Percentiles rank a stretch among this genome's conserved stretches.
Conservation (phyloP, 2,329 filamentous ascomycete genomes). For the Pseudomassariella vexata region DNA sequence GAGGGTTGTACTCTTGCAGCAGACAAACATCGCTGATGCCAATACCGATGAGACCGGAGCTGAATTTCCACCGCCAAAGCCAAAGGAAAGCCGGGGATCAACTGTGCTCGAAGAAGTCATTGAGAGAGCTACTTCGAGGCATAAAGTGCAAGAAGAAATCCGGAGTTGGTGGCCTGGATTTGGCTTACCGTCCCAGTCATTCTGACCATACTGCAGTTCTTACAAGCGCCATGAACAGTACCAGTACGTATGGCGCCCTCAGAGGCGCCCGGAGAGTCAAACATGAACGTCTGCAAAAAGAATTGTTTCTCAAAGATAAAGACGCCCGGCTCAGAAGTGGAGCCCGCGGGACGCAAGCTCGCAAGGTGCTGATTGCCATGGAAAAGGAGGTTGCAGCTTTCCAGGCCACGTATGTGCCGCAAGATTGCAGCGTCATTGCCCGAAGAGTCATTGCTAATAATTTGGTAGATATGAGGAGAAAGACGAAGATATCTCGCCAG, state of each 20-base stretch:
- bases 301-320: conserved; percentile 65
- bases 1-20: conserved; percentile 63
- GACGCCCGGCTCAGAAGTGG: conserved; percentile 71
- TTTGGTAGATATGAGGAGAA: conserved; percentile 40
- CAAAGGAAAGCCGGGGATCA: conserved; percentile 11
- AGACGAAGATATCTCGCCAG: conserved; percentile 49
- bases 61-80: conserved; percentile 7
- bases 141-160: conserved; percentile 55
- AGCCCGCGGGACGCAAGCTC: conserved; percentile 64
- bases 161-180: too few species aligned
- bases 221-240: conserved; percentile 52
- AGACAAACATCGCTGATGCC: conserved; percentile 44
- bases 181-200: neutral
- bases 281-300: conserved; percentile 55
- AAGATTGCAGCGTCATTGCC: neutral
- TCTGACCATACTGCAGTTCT: conserved; percentile 35
- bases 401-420: conserved; percentile 35
- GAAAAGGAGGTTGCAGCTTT: conserved; percentile 63
- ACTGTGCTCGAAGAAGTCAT: conserved; percentile 64
- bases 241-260: conserved; percentile 52
- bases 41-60: conserved; percentile 19
- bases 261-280: conserved; percentile 55
- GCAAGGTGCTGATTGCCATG: conserved; percentile 65
- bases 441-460: conserved; percentile 1
- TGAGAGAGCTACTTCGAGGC: conserved; percentile 50